Base-by-base conservation (phyloP, 73 alveolate genomes). In the Paramecium caudatum region DNA sequence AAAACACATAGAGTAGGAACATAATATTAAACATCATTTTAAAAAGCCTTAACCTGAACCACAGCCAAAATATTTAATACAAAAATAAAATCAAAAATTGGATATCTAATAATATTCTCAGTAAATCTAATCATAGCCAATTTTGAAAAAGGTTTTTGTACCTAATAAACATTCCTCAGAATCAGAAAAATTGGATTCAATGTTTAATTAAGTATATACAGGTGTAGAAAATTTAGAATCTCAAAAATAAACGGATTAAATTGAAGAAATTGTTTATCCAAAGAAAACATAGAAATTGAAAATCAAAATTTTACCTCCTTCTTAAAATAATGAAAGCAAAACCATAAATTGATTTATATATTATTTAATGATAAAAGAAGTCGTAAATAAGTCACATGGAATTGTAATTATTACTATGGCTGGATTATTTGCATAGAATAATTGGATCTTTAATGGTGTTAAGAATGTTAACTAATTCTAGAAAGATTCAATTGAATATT, bases 401-500 rank as follows among this genome's bases (percentile, higher is more conserved):
- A 23, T 55, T 55, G 80, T 55, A 27, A 55, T 55, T 5, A 55
- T 55, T 10, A 55, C 80, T 10, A 55, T 55, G 80, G 12, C 80
- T 10, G 45, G 80, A 10, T 43, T 55, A 23, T 55, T 55, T 2
- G 30, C 80, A 2, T 55, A 55, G 30, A 43, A 37, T 2, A 16
- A 55, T 55, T 55, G 80, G 80, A 55, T 23, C 80, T 55, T 55
- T 55, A 55, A 23, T 23, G 7, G 13, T 55, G 46, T 55, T 55
- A 6, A 23, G 46, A 55, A 55, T 13, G 46, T 43, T 10, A 55
- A 55, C 30, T 37, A 55, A 27, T 55, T 55, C 80, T 55, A 55
- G 30, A 55, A 55, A 23, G 80, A 55, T 55, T 23, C 12, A 27
- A 37, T 55, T 21, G 12, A 55, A 55, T 55, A 55, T 55, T 10